Conservation (phyloP, 768 basidiomycete species). For the Lyophyllum atratum region DNA sequence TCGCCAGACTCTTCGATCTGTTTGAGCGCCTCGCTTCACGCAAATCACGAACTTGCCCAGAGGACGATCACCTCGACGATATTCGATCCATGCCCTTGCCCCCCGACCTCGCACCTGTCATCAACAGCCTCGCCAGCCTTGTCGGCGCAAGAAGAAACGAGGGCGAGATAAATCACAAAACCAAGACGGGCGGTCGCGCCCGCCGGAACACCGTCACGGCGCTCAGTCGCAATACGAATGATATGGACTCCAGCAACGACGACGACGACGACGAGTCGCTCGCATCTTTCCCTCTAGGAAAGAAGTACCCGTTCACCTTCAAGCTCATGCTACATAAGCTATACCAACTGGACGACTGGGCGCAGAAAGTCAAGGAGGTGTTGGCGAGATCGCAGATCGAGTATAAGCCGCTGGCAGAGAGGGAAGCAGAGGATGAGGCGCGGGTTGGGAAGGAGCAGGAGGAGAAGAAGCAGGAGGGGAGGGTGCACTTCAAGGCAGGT, state of each 20-base stretch:
- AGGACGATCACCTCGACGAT: slow-evolving; percentile 28
- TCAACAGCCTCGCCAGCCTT: slow-evolving; percentile 32
- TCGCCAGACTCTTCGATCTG: slow-evolving; percentile 52
- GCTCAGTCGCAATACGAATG: slow-evolving; percentile 4
- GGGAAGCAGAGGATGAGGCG: slow-evolving; percentile 18
- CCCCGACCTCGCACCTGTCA: slow-evolving; percentile 37
- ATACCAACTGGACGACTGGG: slow-evolving; percentile 63
- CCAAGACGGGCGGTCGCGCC: slow-evolving; percentile 11
- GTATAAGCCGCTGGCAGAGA: slow-evolving; percentile 56
- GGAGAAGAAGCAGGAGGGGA: slow-evolving; percentile 15
- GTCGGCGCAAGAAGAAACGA: slow-evolving; percentile 16
- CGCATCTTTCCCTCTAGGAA: slow-evolving; percentile 46
- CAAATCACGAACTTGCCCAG: slow-evolving; percentile 33
- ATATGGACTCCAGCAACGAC: slow-evolving; percentile 20
- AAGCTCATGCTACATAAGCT: slow-evolving; percentile 68
- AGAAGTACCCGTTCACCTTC: slow-evolving; percentile 61
- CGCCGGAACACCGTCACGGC: slow-evolving; percentile 29
- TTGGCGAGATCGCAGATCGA: slow-evolving; percentile 54
- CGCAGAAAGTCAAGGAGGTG: slow-evolving; percentile 51
- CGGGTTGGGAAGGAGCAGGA: slow-evolving; percentile 8
- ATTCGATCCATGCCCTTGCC: slow-evolving; percentile 26
- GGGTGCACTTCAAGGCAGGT: slow-evolving; percentile 28
- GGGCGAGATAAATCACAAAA: neutral
- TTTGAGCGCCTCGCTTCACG: slow-evolving; percentile 56
- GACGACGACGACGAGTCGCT: slow-evolving; percentile 26